Evolutionary conservation across 23 red algal genomes (phyloP).

Genomic region (Gracilaria domingensis): DNA sequence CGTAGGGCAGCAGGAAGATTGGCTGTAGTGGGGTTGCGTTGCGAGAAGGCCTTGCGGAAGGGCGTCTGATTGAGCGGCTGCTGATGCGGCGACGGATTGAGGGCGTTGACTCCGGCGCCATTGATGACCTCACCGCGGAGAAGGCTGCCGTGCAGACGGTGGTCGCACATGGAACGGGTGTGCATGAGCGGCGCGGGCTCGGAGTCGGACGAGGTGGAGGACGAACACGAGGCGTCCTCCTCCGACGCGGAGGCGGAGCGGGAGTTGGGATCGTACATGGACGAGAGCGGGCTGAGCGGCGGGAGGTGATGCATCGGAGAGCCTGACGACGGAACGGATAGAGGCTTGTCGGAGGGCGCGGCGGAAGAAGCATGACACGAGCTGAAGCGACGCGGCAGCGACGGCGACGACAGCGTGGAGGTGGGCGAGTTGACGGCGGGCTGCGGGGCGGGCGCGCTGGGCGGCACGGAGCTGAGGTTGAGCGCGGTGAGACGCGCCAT

Average conservation of each 20-base stretch:
- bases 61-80: neutral
- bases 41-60: neutral
- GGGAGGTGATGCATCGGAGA: conserved; percentile 24
- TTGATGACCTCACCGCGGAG: neutral
- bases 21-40: neutral
- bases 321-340: neutral
- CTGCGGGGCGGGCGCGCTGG: neutral
- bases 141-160: neutral
- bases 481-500: conserved; percentile 28
- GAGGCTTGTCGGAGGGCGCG: conserved; percentile 1
- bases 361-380: conserved; percentile 20
- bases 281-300: conserved; percentile 59
- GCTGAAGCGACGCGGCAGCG: conserved; percentile 12
- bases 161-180: conserved; percentile 10
- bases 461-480: conserved; percentile 11
- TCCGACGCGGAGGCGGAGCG: conserved; percentile 16
- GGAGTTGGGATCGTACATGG: conserved; percentile 54
- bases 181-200: neutral
- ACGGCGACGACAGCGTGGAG: conserved; percentile 5
- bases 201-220: conserved; percentile 27
- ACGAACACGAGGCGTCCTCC: conserved; percentile 31
- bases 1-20: conserved; percentile 14
- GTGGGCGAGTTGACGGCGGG: neutral
- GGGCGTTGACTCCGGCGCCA: neutral
- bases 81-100: neutral